phyloP scores from a whole-genome alignment of 148 eudicot species.

The Amaranthus hypochondriacus region DNA sequence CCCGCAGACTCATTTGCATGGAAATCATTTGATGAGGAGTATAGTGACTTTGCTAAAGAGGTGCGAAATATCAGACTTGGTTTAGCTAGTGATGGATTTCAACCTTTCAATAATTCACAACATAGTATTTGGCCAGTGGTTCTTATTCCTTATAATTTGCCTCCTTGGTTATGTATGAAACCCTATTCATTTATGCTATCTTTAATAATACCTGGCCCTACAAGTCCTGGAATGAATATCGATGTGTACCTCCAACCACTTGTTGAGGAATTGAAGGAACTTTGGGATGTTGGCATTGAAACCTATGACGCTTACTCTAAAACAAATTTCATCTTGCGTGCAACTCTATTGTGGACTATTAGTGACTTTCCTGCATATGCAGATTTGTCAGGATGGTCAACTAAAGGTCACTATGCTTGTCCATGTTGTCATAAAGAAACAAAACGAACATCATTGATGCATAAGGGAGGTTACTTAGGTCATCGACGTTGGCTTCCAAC shows the following conservation, averaged over 20 bases:
- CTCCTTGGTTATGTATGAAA: not conserved
- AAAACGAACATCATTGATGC: no score
- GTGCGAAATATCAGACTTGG: constrained; percentile 30
- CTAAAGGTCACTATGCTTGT: no score
- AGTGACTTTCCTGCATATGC: constrained; percentile 5
- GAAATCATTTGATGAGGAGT: not conserved
- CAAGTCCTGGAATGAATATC: not conserved
- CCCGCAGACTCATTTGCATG: constrained; percentile 16
- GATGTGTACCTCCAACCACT: constrained; percentile 12
- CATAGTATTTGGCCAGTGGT: no score
- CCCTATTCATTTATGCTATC: constrained; percentile 22
- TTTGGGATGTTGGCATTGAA: constrained; percentile 8
- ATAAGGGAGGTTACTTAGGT: no score
- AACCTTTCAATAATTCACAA: constrained; percentile 15
- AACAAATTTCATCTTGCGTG: constrained; percentile 5
- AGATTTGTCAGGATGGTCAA: no score
- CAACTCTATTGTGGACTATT: constrained; percentile 8
- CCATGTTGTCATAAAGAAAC: no score
- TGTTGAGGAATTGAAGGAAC: constrained; percentile 2
- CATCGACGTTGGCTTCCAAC: not conserved
- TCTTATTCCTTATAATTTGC: no score
- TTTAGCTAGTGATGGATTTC: constrained; percentile 26
- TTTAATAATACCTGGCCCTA: constrained; percentile 18
- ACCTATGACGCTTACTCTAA: constrained; percentile 13
- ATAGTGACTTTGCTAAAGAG: constrained; percentile 21